Base-by-base conservation (phyloP, 2,329 filamentous ascomycete species). In the Ophiostoma sp. region DNA sequence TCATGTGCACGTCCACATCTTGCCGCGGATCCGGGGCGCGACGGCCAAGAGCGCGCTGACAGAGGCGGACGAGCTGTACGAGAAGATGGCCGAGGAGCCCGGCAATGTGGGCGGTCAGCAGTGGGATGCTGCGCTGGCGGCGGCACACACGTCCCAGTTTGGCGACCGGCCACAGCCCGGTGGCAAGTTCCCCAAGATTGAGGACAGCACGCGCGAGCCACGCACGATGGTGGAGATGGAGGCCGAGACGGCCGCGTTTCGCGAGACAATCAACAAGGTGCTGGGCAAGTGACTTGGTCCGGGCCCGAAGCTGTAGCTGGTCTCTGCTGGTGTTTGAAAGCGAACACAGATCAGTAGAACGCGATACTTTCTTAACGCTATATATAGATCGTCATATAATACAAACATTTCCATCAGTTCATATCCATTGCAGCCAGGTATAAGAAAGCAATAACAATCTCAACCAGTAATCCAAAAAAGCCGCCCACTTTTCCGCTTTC, bases 1-100 rank as follows among this genome's bases (percentile, higher is more conserved):
- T 9, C 96, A 99, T 83, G 90, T 98, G 17, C 96, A 99, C 83
- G 92, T 94, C 33, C 96, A 99, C 83, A 88, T 98, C 68, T 95
- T 98, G 71, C 95, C 95, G 25, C 85, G 95, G 48, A 85, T 84
- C 74, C 84, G 83, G 73, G 87, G 90, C 52, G 86, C 90, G 80
- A 86, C 81, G 80, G 84, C 78, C 42, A 82, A 82, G 75, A 74
- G 76, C 25, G 76, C 76, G 7, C 77, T 79, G 71, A 80, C 80
- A 5, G 79, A 76, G 85, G 88, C 68, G 9, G 95, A 97, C 82
- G 89, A 88, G 74, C 88, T 99, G 70, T 98, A 99, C 83, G 89
- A 90, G 75, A 87, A 90, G 83, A 88, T 99, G 85, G 93, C 97
- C 78, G 88, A 88, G 36, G 93, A 97, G 82, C 92, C 94, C 76